Evolutionary conservation across 164 flowering plant species (phyloP).

Genomic region (grape (Vitis vinifera)): DNA sequence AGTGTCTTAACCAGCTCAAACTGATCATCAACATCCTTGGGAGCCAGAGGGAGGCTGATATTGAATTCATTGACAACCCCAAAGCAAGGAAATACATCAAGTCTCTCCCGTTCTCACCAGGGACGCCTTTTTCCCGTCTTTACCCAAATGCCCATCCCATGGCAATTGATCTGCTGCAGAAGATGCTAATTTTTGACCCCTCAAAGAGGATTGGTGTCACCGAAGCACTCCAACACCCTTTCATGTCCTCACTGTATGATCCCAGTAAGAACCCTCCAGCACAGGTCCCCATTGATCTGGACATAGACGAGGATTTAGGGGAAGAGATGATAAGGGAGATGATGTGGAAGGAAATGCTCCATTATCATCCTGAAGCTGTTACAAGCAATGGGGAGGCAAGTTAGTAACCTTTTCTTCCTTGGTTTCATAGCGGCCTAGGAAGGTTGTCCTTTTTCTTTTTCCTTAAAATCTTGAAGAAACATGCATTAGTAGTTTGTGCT

Average conservation of each 20-base stretch:
- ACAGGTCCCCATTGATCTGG: slow-evolving; percentile 75
- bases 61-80: slow-evolving; percentile 77
- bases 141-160: slow-evolving; percentile 76
- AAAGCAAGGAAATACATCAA: slow-evolving; percentile 73
- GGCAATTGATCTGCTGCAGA: slow-evolving; percentile 79
- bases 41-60: slow-evolving; percentile 69
- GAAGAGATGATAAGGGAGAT: slow-evolving; percentile 82
- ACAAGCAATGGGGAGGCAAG: slow-evolving; percentile 31
- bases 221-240: slow-evolving; percentile 88
- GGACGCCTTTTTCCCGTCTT: slow-evolving; percentile 54
- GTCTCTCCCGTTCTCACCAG: slow-evolving; percentile 61
- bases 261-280: slow-evolving; percentile 70
- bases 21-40: slow-evolving; percentile 83
- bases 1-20: slow-evolving; percentile 88
- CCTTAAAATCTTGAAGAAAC: slow-evolving; percentile 10
- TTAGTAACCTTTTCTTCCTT: slow-evolving; percentile 8
- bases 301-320: slow-evolving; percentile 72
- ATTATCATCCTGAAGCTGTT: slow-evolving; percentile 82
- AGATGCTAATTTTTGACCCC: slow-evolving; percentile 90
- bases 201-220: slow-evolving; percentile 82
- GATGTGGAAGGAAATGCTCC: slow-evolving; percentile 88
- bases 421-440: neutral
- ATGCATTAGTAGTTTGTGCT: slow-evolving; percentile 15
- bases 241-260: slow-evolving; percentile 74
- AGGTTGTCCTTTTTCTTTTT: neutral